Evolutionary conservation across 257 asterid genomes (phyloP).

Genomic region (Gentiana dahurica): DNA sequence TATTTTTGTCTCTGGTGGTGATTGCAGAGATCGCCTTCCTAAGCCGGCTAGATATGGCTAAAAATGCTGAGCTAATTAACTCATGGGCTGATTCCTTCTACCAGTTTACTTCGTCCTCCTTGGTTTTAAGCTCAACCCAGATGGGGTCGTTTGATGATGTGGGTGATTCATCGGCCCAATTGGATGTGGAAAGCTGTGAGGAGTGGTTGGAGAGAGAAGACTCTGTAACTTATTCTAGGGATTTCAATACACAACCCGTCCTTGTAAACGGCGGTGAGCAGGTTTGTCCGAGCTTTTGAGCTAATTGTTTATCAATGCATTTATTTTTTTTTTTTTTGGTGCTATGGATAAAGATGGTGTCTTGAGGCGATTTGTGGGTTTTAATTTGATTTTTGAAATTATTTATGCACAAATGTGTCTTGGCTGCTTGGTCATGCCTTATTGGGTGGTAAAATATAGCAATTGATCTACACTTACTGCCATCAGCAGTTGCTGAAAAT

Average conservation of each 20-base stretch:
- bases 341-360: too few species aligned
- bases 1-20: conserved; percentile 60
- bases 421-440: too few species aligned
- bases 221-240: conserved; percentile 50
- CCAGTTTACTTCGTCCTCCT: conserved; percentile 39
- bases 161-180: conserved; percentile 3
- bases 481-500: too few species aligned
- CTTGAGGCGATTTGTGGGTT: too few species aligned
- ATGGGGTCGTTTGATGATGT: conserved; percentile 2
- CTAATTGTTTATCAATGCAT: too few species aligned
- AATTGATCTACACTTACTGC: too few species aligned
- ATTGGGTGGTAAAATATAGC: too few species aligned
- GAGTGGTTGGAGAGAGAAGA: conserved; percentile 85
- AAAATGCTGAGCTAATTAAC: conserved; percentile 69
- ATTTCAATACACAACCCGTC: conserved; percentile 56
- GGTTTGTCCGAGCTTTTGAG: conserved; percentile 22
- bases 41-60: conserved; percentile 67
- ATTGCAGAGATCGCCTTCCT: conserved; percentile 76
- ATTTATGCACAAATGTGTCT: too few species aligned
- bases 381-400: too few species aligned
- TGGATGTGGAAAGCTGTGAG: conserved; percentile 31
- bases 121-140: not conserved
- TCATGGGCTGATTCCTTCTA: conserved; percentile 91
- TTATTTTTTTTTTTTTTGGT: too few species aligned
- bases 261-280: conserved; percentile 44